Evolutionary conservation across 768 basidiomycete species (phyloP).

Genomic region (Pleurotus djamor): DNA sequence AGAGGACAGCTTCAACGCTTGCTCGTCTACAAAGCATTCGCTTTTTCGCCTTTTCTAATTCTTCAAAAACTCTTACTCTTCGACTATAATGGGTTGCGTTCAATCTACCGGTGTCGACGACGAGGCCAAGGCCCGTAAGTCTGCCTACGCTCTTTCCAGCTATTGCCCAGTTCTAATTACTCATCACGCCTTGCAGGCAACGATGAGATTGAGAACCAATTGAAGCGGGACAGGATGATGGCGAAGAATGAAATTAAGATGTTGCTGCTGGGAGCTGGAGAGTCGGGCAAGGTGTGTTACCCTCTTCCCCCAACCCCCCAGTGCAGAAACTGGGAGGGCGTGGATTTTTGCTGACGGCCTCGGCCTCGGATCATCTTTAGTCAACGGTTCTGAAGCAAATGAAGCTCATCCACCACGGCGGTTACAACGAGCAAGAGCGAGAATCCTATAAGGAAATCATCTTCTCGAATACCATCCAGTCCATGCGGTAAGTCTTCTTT

Average conservation of each 20-base stretch:
- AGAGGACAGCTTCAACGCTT: background rate
- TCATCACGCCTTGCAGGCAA: constrained; percentile 51
- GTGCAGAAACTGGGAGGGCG: too few relatives aligned
- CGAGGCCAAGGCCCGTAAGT: constrained; percentile 83
- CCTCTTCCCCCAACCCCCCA: background rate
- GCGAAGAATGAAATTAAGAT: constrained; percentile 97
- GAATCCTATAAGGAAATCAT: constrained; percentile 97
- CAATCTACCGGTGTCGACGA: constrained; percentile 71
- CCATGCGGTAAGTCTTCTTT: constrained; percentile 70
- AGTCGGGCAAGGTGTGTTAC: constrained; percentile 83
- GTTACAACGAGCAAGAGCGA: constrained; percentile 85
- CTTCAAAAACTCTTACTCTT: constrained; percentile 4
- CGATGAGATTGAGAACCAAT: constrained; percentile 91
- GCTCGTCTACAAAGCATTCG: background rate
- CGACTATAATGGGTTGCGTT: constrained; percentile 64
- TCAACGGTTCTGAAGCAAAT: constrained; percentile 76
- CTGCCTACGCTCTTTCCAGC: background rate
- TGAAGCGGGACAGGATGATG: constrained; percentile 84
- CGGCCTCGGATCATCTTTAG: constrained; percentile 9
- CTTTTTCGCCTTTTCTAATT: background rate
- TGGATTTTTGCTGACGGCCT: background rate
- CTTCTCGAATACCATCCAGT: constrained; percentile 90
- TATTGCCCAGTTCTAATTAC: background rate
- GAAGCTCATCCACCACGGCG: constrained; percentile 94
- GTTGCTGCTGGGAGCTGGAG: constrained; percentile 92